These are phyloP conservation scores for Fraxinus xanthoxyloides DNA, from an alignment of 305 asterid genomes.

Conservation along the genomic window DNA sequence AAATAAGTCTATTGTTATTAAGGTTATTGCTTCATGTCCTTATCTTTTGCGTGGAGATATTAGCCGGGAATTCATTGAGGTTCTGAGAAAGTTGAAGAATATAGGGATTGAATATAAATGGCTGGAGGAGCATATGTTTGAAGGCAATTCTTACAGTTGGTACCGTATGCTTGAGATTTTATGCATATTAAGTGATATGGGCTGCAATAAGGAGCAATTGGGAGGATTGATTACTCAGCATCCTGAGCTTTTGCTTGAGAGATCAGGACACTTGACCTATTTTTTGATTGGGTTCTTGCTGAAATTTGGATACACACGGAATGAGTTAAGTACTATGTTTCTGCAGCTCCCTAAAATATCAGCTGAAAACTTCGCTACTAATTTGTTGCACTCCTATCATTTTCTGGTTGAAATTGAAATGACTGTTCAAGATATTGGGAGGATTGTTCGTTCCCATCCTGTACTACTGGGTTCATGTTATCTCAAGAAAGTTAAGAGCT, in stretches of 20 bases:
- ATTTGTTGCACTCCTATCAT: slow-evolving; percentile 39
- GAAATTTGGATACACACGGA: slow-evolving; percentile 56
- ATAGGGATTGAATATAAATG: slow-evolving; percentile 43
- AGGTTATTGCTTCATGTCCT: slow-evolving; percentile 59
- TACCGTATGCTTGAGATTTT: slow-evolving; percentile 44
- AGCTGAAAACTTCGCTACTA: slow-evolving; percentile 37
- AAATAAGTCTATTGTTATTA: slow-evolving; percentile 47
- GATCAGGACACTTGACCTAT: slow-evolving; percentile 48
- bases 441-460: slow-evolving; percentile 38
- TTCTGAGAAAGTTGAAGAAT: slow-evolving; percentile 41
- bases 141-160: slow-evolving; percentile 54
- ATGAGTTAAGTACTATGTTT: slow-evolving; percentile 32
- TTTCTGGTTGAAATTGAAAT: slow-evolving; percentile 52
- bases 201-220: slow-evolving; percentile 48
- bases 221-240: slow-evolving; percentile 33
- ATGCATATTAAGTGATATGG: slow-evolving; percentile 38
- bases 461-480: slow-evolving; percentile 55
- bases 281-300: slow-evolving; percentile 47
- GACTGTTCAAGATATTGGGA: slow-evolving; percentile 48
- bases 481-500: slow-evolving; percentile 45
- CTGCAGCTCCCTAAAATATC: slow-evolving; percentile 51
- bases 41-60: slow-evolving; percentile 44
- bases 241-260: slow-evolving; percentile 54
- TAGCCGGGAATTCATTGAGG: slow-evolving; percentile 34
- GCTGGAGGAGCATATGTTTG: slow-evolving; percentile 50